phyloP scores from a whole-genome alignment of 345 rosid genomes.

The Sonneratia alba region DNA sequence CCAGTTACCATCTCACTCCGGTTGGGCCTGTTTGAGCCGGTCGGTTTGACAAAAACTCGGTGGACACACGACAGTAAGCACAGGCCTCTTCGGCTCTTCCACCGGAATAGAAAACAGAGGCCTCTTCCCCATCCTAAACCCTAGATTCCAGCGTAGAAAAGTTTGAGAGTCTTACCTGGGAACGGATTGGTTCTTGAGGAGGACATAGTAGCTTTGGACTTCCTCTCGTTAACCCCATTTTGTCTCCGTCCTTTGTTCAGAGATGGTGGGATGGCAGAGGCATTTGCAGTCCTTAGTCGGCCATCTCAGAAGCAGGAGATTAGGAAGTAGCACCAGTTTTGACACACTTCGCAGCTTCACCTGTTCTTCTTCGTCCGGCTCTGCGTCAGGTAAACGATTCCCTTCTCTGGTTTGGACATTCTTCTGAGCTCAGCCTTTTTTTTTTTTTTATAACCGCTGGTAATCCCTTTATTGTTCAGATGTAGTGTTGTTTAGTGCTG shows the following conservation, averaged over 20 bases:
- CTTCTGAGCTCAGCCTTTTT: background rate
- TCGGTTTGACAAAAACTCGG: no score
- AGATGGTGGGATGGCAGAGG: constrained; percentile 75
- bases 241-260: background rate
- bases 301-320: constrained; percentile 37
- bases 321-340: constrained; percentile 10
- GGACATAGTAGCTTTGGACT: no score
- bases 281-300: constrained; percentile 41
- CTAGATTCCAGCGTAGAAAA: no score
- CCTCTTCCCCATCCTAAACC: no score
- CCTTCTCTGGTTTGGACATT: background rate
- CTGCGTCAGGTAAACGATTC: constrained; percentile 1
- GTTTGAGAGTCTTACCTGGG: no score
- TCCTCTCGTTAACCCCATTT: background rate
- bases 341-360: constrained; percentile 22
- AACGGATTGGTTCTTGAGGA: no score
- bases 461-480: background rate
- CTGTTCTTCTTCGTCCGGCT: constrained; percentile 14
- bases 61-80: no score
- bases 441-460: background rate
- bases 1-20: no score
- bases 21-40: no score
- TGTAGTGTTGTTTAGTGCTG: background rate
- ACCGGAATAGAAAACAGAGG: no score
- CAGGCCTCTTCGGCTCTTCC: no score